Evolutionary conservation across 2,329 filamentous ascomycete genomes (phyloP).

Genomic region (Ophiostoma sp.): DNA sequence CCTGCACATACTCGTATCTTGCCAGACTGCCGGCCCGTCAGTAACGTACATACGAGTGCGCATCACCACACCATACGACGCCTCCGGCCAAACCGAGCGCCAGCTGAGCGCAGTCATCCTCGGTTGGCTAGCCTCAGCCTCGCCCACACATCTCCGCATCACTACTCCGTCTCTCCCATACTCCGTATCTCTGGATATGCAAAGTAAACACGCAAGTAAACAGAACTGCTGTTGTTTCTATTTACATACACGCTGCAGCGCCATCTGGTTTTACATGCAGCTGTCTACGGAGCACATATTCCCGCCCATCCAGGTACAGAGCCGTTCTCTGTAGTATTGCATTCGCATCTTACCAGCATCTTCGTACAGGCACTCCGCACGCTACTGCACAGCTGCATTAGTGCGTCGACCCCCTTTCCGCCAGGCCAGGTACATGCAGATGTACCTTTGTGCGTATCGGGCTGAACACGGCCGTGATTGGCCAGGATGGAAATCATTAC

Average conservation of each 20-base stretch:
- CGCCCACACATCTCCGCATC: neutral
- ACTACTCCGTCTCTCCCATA: too few relatives aligned
- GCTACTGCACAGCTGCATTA: constrained; percentile 14
- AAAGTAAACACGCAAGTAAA: too few relatives aligned
- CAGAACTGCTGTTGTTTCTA: neutral
- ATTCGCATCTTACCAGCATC: neutral
- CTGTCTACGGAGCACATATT: neutral
- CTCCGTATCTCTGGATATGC: too few relatives aligned
- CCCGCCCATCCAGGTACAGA: neutral
- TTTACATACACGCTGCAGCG: too few relatives aligned
- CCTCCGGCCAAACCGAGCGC: constrained; percentile 1
- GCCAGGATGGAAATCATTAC: neutral
- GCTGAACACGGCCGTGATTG: constrained; percentile 1
- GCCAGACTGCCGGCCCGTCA: neutral
- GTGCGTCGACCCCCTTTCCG: constrained; percentile 10
- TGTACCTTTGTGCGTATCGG: constrained; percentile 1
- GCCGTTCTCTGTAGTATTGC: too few relatives aligned
- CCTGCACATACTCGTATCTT: neutral
- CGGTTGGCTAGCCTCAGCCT: neutral
- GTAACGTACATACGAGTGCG: too few relatives aligned
- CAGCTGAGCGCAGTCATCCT: neutral
- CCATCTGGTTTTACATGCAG: neutral
- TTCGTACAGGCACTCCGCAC: neutral
- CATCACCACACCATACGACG: neutral
- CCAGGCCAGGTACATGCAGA: constrained; percentile 7